Percentiles rank a stretch among this genome's conserved stretches.
These are phyloP conservation scores for Naganishia vaughanmartiniae DNA, from an alignment of 768 basidiomycete genomes.

Conservation along the genomic window DNA sequence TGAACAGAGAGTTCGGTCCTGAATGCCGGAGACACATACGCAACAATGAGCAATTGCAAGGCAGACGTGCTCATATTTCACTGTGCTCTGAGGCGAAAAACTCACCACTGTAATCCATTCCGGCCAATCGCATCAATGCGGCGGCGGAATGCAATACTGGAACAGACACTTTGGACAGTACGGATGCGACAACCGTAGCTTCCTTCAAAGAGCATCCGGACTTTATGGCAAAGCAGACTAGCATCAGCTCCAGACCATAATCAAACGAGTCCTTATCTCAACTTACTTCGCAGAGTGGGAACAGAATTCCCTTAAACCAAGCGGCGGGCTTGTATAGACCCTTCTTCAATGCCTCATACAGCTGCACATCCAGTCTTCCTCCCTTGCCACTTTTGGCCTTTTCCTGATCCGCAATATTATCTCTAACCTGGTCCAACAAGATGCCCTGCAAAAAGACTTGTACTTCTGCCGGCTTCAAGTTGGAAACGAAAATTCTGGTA, in stretches of 20 bases:
- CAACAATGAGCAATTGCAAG: not conserved
- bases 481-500: conserved; percentile 91
- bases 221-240: conserved; percentile 51
- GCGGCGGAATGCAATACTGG: conserved; percentile 97
- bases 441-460: conserved; percentile 90
- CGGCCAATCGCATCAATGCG: conserved; percentile 83
- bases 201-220: conserved; percentile 84
- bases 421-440: conserved; percentile 79
- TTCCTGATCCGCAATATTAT: conserved; percentile 71
- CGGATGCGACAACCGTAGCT: conserved; percentile 87
- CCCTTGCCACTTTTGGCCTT: conserved; percentile 34
- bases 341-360: conserved; percentile 88
- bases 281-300: conserved; percentile 86
- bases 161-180: conserved; percentile 83
- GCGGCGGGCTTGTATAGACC: conserved; percentile 93
- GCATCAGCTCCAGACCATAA: not conserved
- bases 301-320: conserved; percentile 96
- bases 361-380: conserved; percentile 86
- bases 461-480: conserved; percentile 91
- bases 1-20: conserved; percentile 92
- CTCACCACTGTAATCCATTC: conserved; percentile 79
- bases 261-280: conserved; percentile 3
- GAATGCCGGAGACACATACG: not conserved
- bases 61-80: conserved; percentile 42
- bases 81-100: conserved; percentile 52